Evolutionary conservation across 164 flowering plant species (phyloP).

Genomic region (Aristolochia contorta): DNA sequence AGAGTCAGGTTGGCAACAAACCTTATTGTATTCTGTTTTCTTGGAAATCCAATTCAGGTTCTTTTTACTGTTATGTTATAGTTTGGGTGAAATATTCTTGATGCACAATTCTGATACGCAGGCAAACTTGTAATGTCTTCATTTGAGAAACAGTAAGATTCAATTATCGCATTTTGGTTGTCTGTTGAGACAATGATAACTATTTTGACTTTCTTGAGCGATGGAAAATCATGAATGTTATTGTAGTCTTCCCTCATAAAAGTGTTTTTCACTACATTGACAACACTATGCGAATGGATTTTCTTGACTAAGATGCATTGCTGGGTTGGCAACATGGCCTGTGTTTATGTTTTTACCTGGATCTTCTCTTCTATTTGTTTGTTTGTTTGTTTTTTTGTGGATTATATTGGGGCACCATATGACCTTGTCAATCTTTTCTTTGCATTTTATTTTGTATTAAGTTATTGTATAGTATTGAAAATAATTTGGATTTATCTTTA

Average conservation of each 20-base stretch:
- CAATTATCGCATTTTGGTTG: no score
- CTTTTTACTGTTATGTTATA: not conserved
- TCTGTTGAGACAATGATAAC: no score
- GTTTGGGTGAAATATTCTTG: not conserved
- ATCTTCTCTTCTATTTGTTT: not conserved
- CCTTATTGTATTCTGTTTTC: not conserved
- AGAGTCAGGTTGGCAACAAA: constrained; percentile 67
- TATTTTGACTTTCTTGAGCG: no score
- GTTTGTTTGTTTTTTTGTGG: not conserved
- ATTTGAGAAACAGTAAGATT: no score
- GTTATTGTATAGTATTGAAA: not conserved
- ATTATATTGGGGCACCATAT: not conserved
- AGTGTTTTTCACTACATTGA: no score
- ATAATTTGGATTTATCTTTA: not conserved
- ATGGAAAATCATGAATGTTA: no score
- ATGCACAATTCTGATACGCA: no score
- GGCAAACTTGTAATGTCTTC: no score
- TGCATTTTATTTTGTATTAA: not conserved
- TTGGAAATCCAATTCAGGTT: not conserved
- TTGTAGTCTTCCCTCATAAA: no score
- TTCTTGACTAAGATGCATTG: no score
- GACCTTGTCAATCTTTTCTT: not conserved
- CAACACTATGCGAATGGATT: no score
- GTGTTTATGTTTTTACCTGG: not conserved
- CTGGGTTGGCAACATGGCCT: no score